These are phyloP conservation scores for Cyclotella baltica DNA, from an alignment of 108 stramenopile species.

Conservation along the genomic window DNA sequence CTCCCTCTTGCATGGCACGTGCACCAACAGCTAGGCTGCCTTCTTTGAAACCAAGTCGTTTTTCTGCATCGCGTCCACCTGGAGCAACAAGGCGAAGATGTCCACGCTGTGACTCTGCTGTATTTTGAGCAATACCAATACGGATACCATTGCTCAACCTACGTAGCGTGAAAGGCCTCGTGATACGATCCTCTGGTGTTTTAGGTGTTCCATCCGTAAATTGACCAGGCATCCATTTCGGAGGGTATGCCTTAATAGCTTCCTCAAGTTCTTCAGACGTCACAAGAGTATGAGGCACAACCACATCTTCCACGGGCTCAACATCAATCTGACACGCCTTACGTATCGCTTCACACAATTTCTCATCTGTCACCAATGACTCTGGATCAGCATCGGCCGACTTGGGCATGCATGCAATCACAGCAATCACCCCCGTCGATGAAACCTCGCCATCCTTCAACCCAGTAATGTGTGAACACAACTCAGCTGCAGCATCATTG, in stretches of 20 bases:
- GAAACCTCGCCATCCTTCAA: constrained; percentile 73
- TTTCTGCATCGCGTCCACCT: constrained; percentile 93
- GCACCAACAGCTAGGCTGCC: constrained; percentile 94
- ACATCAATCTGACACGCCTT: constrained; percentile 83
- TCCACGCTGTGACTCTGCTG: constrained; percentile 88
- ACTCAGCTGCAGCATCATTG: constrained; percentile 89
- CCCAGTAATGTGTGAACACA: constrained; percentile 92
- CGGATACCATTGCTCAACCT: constrained; percentile 88
- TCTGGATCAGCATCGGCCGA: constrained; percentile 54
- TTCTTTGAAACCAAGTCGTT: constrained; percentile 75
- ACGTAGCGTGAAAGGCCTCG: constrained; percentile 87
- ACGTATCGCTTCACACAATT: constrained; percentile 73
- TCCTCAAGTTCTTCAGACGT: constrained; percentile 72
- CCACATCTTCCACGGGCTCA: constrained; percentile 86
- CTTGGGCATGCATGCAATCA: constrained; percentile 86
- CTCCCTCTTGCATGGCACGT: constrained; percentile 98
- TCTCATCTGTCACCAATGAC: constrained; percentile 73
- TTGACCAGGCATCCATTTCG: constrained; percentile 77
- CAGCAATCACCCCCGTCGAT: constrained; percentile 74
- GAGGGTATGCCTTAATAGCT: constrained; percentile 68
- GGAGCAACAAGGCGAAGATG: constrained; percentile 91
- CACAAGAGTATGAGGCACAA: constrained; percentile 85
- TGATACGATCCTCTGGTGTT: constrained; percentile 84
- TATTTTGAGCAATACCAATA: constrained; percentile 80
- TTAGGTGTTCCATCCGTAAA: constrained; percentile 92